Evolutionary conservation across 1,284 basidiomycete genomes (phyloP).

Genomic region (Stygiomarasmius scandens): DNA sequence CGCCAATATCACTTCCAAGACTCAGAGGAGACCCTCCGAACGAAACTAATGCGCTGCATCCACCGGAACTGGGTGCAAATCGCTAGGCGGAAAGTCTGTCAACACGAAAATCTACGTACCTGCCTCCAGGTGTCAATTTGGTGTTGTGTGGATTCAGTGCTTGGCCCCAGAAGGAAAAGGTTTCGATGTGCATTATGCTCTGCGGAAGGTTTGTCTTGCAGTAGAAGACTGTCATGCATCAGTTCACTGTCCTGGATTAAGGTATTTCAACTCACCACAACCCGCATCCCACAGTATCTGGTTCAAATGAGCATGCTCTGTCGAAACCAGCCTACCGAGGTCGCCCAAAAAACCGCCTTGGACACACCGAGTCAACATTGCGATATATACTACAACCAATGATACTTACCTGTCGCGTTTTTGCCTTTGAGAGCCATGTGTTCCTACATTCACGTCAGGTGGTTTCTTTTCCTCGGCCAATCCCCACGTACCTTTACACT

Average conservation of each 20-base stretch:
- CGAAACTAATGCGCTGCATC: slow-evolving; percentile 54
- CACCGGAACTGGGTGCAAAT: slow-evolving; percentile 40
- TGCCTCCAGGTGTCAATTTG: slow-evolving; percentile 47
- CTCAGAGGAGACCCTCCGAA: slow-evolving; percentile 53
- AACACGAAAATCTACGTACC: background rate
- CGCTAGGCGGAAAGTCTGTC: background rate
- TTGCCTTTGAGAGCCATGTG: slow-evolving; percentile 37
- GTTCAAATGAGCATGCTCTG: slow-evolving; percentile 25
- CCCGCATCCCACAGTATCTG: slow-evolving; percentile 33
- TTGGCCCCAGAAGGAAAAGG: slow-evolving; percentile 42
- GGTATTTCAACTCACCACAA: slow-evolving; percentile 25
- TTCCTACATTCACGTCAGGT: slow-evolving; percentile 33
- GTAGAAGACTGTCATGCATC: slow-evolving; percentile 38
- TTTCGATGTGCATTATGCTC: slow-evolving; percentile 40
- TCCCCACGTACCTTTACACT: slow-evolving; percentile 38
- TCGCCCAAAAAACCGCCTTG: slow-evolving; percentile 35
- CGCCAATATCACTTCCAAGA: slow-evolving; percentile 41
- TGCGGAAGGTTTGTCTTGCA: slow-evolving; percentile 52
- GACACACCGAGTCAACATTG: background rate
- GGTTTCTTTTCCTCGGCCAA: background rate
- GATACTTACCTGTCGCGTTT: slow-evolving; percentile 36
- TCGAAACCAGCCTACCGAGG: slow-evolving; percentile 21
- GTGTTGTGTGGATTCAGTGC: slow-evolving; percentile 53
- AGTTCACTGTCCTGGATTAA: slow-evolving; percentile 3
- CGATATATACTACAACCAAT: background rate